These are phyloP conservation scores for Tylopilus sp. DNA, from an alignment of 1,284 basidiomycete species.

Conservation along the genomic window DNA sequence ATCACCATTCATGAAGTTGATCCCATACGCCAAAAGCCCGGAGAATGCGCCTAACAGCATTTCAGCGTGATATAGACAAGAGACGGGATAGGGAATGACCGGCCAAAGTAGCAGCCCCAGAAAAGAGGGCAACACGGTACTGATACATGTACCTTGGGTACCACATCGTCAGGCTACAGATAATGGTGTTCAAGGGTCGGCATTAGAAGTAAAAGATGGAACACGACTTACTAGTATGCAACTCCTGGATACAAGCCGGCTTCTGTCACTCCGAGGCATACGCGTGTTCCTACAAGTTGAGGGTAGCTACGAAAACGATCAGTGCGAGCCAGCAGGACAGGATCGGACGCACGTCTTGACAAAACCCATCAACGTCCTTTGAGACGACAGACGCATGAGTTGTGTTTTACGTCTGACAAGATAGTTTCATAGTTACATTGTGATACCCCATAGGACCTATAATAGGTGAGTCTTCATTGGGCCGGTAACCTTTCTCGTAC, in stretches of 20 bases:
- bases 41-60: constrained; percentile 3
- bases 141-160: constrained; percentile 8
- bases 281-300: background rate
- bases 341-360: background rate
- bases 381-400: background rate
- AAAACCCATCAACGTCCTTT: constrained; percentile 3
- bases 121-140: constrained; percentile 7
- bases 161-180: constrained; percentile 3
- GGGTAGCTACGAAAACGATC: background rate
- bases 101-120: constrained; percentile 5
- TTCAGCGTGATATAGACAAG: background rate
- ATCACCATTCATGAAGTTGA: constrained; percentile 4
- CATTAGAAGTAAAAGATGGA: too few relatives aligned
- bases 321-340: background rate
- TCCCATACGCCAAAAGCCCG: constrained; percentile 1
- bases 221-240: background rate
- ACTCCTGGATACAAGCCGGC: constrained; percentile 1
- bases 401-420: background rate
- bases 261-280: constrained; percentile 5
- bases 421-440: background rate
- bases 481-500: background rate
- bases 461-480: background rate
- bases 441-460: constrained; percentile 3
- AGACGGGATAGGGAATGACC: background rate
- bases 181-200: background rate